A percentile compares a stretch with the other conserved stretches of the same genome.
Conservation (phyloP, 345 rosid species). For the Dipteronia sinensis region DNA sequence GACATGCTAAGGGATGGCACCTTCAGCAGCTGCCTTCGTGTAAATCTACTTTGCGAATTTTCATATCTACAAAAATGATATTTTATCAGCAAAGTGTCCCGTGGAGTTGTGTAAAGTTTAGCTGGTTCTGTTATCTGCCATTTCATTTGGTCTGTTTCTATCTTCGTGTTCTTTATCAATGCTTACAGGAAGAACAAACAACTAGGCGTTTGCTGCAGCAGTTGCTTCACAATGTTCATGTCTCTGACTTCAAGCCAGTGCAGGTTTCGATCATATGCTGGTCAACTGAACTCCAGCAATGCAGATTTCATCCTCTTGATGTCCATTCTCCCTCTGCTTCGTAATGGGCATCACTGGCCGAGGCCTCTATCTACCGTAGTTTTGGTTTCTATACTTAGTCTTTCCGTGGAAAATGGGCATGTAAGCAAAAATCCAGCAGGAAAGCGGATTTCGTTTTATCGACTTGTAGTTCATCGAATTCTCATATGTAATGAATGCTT, state of each 20-base stretch:
- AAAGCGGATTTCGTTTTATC: neutral
- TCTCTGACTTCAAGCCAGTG: conserved; percentile 66
- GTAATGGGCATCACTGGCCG: neutral
- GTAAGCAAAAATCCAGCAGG: neutral
- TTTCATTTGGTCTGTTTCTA: neutral
- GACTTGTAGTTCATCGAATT: neutral
- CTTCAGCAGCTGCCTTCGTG: conserved; percentile 76
- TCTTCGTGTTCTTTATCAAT: neutral
- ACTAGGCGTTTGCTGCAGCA: conserved; percentile 95
- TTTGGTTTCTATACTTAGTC: neutral
- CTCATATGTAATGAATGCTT: neutral
- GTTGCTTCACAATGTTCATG: conserved; percentile 79
- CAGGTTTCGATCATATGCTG: conserved; percentile 84
- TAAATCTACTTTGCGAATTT: conserved; percentile 39
- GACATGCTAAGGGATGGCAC: conserved; percentile 84
- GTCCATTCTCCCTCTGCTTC: neutral
- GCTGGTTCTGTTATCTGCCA: neutral
- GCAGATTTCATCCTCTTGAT: neutral
- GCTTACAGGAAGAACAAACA: conserved; percentile 79
- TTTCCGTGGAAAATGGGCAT: neutral
- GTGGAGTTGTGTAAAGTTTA: too few species aligned
- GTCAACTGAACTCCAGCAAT: conserved; percentile 37
- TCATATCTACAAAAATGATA: neutral
- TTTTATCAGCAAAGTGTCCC: neutral
- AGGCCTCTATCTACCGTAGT: neutral